Evolutionary conservation across 148 eudicot genomes (phyloP).

Genomic region (Fagopyrum esculentum): DNA sequence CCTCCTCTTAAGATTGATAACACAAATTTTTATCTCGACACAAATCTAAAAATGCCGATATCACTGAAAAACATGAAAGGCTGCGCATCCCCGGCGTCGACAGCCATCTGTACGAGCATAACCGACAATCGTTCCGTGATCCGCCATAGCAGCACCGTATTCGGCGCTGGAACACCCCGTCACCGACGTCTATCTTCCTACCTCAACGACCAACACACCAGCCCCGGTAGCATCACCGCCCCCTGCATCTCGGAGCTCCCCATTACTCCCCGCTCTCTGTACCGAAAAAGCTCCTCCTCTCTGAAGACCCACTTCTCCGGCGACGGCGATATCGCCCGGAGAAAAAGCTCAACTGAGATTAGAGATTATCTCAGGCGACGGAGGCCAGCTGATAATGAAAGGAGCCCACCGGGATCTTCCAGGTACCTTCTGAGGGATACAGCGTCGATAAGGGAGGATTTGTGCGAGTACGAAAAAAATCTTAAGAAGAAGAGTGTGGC

Average conservation of each 20-base stretch:
- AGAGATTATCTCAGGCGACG: constrained; percentile 22
- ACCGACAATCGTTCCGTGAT: constrained; percentile 14
- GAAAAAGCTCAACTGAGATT: constrained; percentile 56
- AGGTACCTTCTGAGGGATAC: constrained; percentile 9
- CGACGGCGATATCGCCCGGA: constrained; percentile 9
- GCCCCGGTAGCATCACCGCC: constrained; percentile 21
- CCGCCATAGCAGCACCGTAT: constrained; percentile 15
- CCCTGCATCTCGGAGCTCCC: constrained; percentile 68
- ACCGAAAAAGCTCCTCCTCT: constrained; percentile 25
- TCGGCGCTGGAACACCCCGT: background rate
- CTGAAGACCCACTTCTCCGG: constrained; percentile 11
- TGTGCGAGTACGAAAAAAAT: too few relatives aligned
- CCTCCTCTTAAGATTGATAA: background rate
- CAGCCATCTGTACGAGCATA: constrained; percentile 24
- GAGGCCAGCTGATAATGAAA: background rate
- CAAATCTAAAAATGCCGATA: constrained; percentile 19
- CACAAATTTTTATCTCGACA: background rate
- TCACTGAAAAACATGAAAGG: constrained; percentile 45
- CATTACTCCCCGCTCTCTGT: constrained; percentile 39
- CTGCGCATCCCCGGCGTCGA: constrained; percentile 18
- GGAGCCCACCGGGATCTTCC: constrained; percentile 7
- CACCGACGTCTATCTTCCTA: constrained; percentile 7
- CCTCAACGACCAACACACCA: constrained; percentile 10
- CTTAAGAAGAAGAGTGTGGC: background rate
- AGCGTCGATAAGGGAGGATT: constrained; percentile 17